Base-by-base conservation (phyloP, 1,284 basidiomycete genomes). In the Heterobasidion parviporum region DNA sequence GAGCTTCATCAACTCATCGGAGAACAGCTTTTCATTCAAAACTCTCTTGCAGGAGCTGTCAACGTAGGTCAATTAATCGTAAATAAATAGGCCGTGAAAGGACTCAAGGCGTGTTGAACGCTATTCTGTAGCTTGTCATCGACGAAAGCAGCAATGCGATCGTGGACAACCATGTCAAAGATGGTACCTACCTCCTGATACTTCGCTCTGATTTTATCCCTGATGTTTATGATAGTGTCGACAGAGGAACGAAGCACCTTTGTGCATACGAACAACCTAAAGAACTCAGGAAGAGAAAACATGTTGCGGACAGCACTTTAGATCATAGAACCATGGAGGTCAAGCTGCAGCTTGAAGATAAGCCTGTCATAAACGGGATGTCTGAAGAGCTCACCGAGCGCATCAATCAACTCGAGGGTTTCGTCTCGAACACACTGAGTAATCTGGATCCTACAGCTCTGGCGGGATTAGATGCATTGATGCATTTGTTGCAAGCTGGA, bases 401-500 rank as follows among this genome's bases (percentile, higher is more conserved):
- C n/a, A 41, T 56, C 32, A 47, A 41, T 32, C 50, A 56, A n/a
- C 52, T 60, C 26, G 56, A 54, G 32, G 44, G 49, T n/a, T 50
- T 57, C 34, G 55, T 53, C 48, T 48, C 59, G n/a, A 51, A 55
- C n/a, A 48, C 56, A 10, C 32, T 57, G 26, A 60, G 56, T 41
- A 43, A 48, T 20, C 46, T 58, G 16, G 59, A 61, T 41, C 54
- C 53, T n/a, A 45, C 46, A 33, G 60, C 56, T 6, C 48, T 64
- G 14, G 57, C 55, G 7, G 63, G 61, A 16, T 46, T 64, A 6
- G 61, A 64, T 18, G 46, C 54, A 8, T 51, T 64, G 36, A 41
- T 64, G 14, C 63, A 64, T 38, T 44, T 59, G 38, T 35, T 64
- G 14, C 62, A 62, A 43, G 16, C 38, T 6, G 38, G n/a, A 10